Conservation (phyloP, 352 stramenopile genomes). For the Globisporangium lucens region DNA sequence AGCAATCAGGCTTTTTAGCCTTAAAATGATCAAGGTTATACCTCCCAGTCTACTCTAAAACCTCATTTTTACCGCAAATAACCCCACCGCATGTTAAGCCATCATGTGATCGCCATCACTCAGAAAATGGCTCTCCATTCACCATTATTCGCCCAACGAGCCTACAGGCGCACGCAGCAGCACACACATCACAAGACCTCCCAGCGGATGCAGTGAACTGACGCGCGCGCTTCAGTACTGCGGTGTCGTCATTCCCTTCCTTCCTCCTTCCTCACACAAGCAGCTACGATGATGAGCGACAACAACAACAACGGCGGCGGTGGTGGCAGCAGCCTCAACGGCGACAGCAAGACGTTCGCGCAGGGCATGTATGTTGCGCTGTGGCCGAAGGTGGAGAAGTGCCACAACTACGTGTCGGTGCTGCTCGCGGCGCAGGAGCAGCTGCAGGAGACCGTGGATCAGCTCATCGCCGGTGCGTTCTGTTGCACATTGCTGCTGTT, state of each 20-base stretch:
- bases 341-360: slow-evolving; percentile 33
- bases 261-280: neutral
- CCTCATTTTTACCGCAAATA: no score
- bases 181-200: neutral
- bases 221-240: neutral
- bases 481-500: neutral
- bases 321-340: neutral
- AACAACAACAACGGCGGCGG: neutral
- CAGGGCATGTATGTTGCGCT: slow-evolving; percentile 78
- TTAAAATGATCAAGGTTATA: no score
- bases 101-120: no score
- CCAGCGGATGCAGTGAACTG: neutral
- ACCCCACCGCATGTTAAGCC: no score
- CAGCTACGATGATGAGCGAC: slow-evolving; percentile 14
- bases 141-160: slow-evolving; percentile 1
- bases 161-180: neutral
- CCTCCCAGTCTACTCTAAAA: no score
- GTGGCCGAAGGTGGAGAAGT: slow-evolving; percentile 83
- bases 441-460: slow-evolving; percentile 63
- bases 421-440: slow-evolving; percentile 68
- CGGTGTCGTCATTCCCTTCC: neutral
- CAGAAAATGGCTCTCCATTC: neutral
- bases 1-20: no score
- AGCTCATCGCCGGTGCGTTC: slow-evolving; percentile 47
- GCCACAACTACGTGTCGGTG: slow-evolving; percentile 70